Evolutionary conservation across 2,329 filamentous ascomycete genomes (phyloP).

Genomic region (Calonectria pauciramosa): DNA sequence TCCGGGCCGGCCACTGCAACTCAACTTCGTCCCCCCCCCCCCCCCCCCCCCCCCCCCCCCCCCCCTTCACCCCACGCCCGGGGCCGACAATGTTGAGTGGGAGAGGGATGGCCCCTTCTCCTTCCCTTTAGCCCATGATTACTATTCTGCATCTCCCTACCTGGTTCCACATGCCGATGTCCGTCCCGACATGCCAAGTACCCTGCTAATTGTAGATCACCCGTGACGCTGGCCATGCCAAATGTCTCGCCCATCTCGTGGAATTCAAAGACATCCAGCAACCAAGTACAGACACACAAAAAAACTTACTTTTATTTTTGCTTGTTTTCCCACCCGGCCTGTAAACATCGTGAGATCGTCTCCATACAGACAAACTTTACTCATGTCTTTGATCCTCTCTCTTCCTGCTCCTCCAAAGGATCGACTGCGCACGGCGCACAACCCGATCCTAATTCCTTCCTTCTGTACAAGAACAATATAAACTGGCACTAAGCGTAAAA

Average conservation of each 20-base stretch:
- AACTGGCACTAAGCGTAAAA: not conserved
- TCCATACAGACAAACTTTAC: not conserved
- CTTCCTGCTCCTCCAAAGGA: not conserved
- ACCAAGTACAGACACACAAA: not conserved
- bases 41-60: not conserved
- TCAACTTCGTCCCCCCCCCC: not conserved
- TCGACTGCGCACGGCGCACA: not conserved
- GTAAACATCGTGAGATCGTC: not conserved
- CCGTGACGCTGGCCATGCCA: not conserved
- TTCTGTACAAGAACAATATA: not conserved
- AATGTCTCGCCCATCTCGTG: constrained; percentile 5
- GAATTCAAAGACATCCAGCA: not conserved
- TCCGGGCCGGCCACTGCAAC: not conserved
- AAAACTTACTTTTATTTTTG: not conserved
- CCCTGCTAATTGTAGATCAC: constrained; percentile 15
- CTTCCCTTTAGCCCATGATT: not conserved
- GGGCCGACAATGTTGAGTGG: not conserved
- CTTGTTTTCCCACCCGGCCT: not conserved
- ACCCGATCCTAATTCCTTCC: not conserved
- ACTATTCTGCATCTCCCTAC: not conserved
- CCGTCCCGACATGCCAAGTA: constrained; percentile 3
- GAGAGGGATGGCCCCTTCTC: not conserved
- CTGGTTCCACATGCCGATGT: constrained; percentile 14
- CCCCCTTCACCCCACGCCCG: not conserved
- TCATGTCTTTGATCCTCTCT: not conserved